Conservation (phyloP, 2,329 filamentous ascomycete species). For the Gyromitra esculenta region DNA sequence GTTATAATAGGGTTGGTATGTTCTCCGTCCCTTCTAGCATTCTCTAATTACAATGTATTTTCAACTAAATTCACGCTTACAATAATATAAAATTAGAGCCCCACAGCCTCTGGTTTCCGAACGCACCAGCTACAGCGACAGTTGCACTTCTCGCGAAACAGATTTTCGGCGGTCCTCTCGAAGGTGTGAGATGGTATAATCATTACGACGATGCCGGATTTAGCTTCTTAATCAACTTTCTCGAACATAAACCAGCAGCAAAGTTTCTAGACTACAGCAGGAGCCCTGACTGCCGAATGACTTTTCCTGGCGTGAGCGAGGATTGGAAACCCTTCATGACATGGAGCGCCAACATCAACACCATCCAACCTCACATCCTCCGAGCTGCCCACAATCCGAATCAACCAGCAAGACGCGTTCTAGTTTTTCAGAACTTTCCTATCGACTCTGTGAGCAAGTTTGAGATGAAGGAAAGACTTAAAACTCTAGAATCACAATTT, state of each 20-base stretch:
- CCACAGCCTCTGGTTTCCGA: constrained; percentile 39
- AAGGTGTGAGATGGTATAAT: constrained; percentile 17
- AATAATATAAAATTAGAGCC: constrained; percentile 1
- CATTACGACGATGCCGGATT: constrained; percentile 17
- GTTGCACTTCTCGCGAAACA: neutral
- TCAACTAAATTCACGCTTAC: neutral
- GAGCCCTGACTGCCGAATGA: neutral
- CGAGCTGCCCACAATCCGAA: neutral
- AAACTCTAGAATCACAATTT: constrained; percentile 11
- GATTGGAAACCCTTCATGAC: constrained; percentile 32
- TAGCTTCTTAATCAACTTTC: constrained; percentile 33
- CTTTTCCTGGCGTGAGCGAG: neutral
- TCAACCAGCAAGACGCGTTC: constrained; percentile 10
- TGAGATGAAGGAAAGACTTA: constrained; percentile 12
- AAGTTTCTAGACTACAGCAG: neutral
- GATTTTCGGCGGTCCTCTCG: constrained; percentile 26
- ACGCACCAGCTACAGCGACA: constrained; percentile 18
- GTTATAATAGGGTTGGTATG: neutral
- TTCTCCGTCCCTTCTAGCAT: neutral
- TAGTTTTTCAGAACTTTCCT: constrained; percentile 18
- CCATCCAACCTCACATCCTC: neutral
- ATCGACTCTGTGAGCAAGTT: neutral
- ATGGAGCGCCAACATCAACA: constrained; percentile 26
- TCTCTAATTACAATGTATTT: neutral
- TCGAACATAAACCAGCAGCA: constrained; percentile 2